phyloP scores from a whole-genome alignment of 2,329 filamentous ascomycete genomes.

The Scolecobasidium constrictum region DNA sequence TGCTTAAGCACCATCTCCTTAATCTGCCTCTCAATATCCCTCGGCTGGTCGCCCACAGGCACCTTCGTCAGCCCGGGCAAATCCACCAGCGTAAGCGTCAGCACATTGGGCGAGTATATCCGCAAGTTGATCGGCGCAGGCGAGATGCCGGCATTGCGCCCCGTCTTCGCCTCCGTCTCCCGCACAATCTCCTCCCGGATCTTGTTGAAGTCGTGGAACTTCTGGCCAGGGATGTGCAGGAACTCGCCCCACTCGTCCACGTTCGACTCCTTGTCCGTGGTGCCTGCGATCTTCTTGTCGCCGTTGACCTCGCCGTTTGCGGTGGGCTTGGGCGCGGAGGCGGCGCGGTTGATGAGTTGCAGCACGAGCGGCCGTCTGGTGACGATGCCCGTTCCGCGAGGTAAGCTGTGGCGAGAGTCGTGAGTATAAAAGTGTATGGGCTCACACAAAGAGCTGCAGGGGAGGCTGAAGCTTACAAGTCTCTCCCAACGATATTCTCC shows the following conservation, averaged over 20 bases:
- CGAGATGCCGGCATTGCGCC: slow-evolving; percentile 91
- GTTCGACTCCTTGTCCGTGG: slow-evolving; percentile 79
- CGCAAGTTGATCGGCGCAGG: slow-evolving; percentile 93
- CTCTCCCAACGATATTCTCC: slow-evolving; percentile 96
- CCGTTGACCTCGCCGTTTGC: slow-evolving; percentile 57
- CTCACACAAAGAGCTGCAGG: slow-evolving; percentile 10
- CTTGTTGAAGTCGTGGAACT: slow-evolving; percentile 97
- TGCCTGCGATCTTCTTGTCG: slow-evolving; percentile 35
- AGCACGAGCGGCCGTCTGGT: slow-evolving; percentile 92
- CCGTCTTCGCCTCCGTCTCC: slow-evolving; percentile 94
- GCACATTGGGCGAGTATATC: slow-evolving; percentile 96
- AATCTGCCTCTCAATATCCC: slow-evolving; percentile 95
- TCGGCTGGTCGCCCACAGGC: slow-evolving; percentile 88
- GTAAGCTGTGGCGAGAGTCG: slow-evolving; percentile 60
- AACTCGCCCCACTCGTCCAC: slow-evolving; percentile 98
- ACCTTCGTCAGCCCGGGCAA: slow-evolving; percentile 94
- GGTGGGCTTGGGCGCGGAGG: slow-evolving; percentile 46
- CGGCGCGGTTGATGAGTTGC: slow-evolving; percentile 87
- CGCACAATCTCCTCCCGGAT: slow-evolving; percentile 95
- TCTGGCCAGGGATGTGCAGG: slow-evolving; percentile 91
- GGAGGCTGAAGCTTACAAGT: slow-evolving; percentile 64
- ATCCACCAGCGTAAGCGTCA: slow-evolving; percentile 93
- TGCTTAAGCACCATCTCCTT: slow-evolving; percentile 98
- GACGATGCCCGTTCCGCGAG: slow-evolving; percentile 94
- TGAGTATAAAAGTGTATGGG: no score